Evolutionary conservation across 2,329 filamentous ascomycete genomes (phyloP).

Genomic region (Talaromyces islandicus): DNA sequence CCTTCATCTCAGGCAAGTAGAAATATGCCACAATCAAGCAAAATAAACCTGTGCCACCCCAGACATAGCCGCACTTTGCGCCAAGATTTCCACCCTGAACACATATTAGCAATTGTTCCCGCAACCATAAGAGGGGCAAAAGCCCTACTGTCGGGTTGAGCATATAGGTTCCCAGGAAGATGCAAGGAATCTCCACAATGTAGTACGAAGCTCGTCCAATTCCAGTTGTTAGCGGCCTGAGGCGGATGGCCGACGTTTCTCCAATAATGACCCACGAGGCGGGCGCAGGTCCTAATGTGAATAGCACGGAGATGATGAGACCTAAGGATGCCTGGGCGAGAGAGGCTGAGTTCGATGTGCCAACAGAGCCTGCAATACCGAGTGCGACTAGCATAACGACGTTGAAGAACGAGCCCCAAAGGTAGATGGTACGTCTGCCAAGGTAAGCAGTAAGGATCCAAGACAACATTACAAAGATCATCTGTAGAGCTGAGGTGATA

Average conservation of each 20-base stretch:
- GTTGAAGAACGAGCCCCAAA: conserved; percentile 55
- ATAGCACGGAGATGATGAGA: conserved; percentile 60
- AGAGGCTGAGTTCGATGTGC: conserved; percentile 31
- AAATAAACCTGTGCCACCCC: conserved; percentile 15
- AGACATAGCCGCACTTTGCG: conserved; percentile 26
- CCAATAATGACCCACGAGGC: conserved; percentile 63
- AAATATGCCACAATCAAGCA: conserved; percentile 1
- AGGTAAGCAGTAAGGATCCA: conserved; percentile 62
- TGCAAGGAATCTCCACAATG: conserved; percentile 59
- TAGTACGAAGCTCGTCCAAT: conserved; percentile 61
- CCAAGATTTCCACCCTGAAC: conserved; percentile 15
- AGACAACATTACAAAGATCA: conserved; percentile 59
- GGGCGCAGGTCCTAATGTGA: conserved; percentile 57
- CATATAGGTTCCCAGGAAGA: conserved; percentile 57
- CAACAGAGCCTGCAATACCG: conserved; percentile 54
- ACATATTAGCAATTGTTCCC: not conserved
- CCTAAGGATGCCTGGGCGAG: conserved; percentile 57
- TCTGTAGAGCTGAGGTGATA: conserved; percentile 59
- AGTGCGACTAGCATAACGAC: conserved; percentile 50
- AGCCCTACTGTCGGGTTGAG: conserved; percentile 45
- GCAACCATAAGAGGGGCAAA: not conserved
- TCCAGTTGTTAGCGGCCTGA: conserved; percentile 60
- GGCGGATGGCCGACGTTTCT: conserved; percentile 60
- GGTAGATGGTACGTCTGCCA: conserved; percentile 59
- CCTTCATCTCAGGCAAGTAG: conserved; percentile 23